These are phyloP conservation scores for Venturia oleaginea DNA, from an alignment of 2,329 filamentous ascomycete genomes.

Conservation along the genomic window DNA sequence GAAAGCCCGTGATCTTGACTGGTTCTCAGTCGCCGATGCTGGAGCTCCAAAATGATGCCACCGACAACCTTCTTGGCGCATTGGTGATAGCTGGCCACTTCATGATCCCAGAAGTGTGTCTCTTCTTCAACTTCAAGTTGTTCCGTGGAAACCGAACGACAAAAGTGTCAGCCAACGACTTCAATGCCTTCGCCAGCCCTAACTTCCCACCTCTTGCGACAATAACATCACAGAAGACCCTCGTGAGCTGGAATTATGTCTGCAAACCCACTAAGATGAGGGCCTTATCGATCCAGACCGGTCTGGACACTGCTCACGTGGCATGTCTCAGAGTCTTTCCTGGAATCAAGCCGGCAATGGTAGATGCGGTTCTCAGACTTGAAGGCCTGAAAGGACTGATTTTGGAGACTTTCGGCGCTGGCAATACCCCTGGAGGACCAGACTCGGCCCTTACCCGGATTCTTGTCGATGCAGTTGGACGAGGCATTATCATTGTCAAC, in stretches of 20 bases:
- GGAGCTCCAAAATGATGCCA: constrained; percentile 80
- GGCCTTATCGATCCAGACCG: constrained; percentile 63
- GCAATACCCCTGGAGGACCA: constrained; percentile 76
- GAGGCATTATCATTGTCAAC: constrained; percentile 80
- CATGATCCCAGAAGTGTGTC: constrained; percentile 82
- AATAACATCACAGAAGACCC: constrained; percentile 71
- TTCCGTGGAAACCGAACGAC: constrained; percentile 83
- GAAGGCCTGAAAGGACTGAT: constrained; percentile 74
- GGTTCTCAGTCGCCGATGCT: constrained; percentile 68
- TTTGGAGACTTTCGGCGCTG: constrained; percentile 86
- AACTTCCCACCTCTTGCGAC: constrained; percentile 74
- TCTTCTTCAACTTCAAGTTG: constrained; percentile 88
- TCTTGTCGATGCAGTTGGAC: constrained; percentile 64
- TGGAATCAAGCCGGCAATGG: constrained; percentile 87
- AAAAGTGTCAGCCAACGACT: constrained; percentile 79
- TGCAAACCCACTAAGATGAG: constrained; percentile 64
- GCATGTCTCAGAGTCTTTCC: constrained; percentile 86
- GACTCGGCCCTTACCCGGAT: constrained; percentile 73
- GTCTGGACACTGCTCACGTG: constrained; percentile 78
- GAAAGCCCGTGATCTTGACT: constrained; percentile 84
- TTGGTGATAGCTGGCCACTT: constrained; percentile 88
- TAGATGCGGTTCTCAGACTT: constrained; percentile 70
- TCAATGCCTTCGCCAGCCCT: constrained; percentile 81
- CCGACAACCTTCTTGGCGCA: constrained; percentile 80
- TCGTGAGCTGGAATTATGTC: constrained; percentile 72